Evolutionary conservation across 345 rosid genomes (phyloP).

Genomic region (Brassica juncea): DNA sequence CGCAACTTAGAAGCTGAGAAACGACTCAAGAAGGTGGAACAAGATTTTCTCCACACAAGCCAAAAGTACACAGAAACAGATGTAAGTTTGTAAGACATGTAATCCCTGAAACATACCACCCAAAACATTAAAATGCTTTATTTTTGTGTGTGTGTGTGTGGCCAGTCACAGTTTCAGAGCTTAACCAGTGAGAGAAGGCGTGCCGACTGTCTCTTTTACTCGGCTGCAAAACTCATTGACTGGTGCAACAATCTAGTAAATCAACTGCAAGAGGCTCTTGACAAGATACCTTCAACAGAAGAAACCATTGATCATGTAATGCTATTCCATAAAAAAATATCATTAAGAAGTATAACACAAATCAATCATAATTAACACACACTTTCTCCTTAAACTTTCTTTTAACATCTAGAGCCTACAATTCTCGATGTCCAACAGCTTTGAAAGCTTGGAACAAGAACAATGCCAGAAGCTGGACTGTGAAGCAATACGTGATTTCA

Average conservation of each 20-base stretch:
- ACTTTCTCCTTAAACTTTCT: conserved; percentile 6
- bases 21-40: not conserved
- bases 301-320: conserved; percentile 22
- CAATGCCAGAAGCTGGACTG: conserved; percentile 21
- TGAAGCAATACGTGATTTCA: not conserved
- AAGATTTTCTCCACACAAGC: not conserved
- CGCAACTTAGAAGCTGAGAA: not conserved
- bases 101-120: not conserved
- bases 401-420: not conserved
- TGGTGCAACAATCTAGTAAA: conserved; percentile 12
- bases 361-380: not conserved
- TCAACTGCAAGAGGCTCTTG: conserved; percentile 16
- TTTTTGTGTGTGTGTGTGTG: not conserved
- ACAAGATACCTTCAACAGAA: conserved; percentile 18
- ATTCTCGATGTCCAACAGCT: not conserved
- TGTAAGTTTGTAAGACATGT: conserved; percentile 5
- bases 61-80: conserved; percentile 19
- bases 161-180: conserved; percentile 1
- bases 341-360: not conserved
- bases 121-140: not conserved
- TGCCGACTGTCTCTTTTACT: not conserved
- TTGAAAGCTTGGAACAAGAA: conserved; percentile 5
- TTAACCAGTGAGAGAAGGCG: not conserved
- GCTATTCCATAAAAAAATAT: not conserved
- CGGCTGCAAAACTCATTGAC: not conserved